A percentile compares a stretch with the other conserved stretches of the same genome.
Conservation (phyloP, 164 flowering plant genomes). For the Warburgia ugandensis region DNA sequence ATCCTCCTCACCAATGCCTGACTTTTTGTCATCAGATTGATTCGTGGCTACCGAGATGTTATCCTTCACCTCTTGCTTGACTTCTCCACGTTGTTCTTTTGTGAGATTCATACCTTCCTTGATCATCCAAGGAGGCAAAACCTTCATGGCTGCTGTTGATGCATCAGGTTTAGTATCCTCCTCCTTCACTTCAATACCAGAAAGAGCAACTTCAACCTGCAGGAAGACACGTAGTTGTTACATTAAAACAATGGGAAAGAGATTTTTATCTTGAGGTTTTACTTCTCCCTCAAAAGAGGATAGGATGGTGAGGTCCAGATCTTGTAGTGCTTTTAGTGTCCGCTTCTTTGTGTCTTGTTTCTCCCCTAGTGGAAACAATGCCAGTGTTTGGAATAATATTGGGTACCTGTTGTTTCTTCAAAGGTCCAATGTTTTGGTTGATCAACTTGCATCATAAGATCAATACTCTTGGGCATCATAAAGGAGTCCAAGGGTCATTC, state of each 20-base stretch:
- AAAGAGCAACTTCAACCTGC: slow-evolving; percentile 89
- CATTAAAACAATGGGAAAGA: neutral
- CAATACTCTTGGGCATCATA: no score
- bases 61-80: slow-evolving; percentile 49
- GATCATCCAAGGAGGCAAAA: slow-evolving; percentile 98
- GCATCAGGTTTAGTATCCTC: slow-evolving; percentile 59
- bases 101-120: slow-evolving; percentile 92
- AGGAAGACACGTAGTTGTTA: slow-evolving; percentile 7
- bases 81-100: slow-evolving; percentile 80
- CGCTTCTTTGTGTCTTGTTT: no score
- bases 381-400: no score
- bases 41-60: slow-evolving; percentile 27
- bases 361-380: no score
- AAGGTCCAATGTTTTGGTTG: no score
- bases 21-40: slow-evolving; percentile 60
- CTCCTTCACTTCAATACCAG: slow-evolving; percentile 66
- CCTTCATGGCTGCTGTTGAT: slow-evolving; percentile 43
- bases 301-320: no score
- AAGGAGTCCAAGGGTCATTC: no score
- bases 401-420: no score
- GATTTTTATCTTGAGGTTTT: no score
- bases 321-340: no score
- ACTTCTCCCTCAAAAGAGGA: no score
- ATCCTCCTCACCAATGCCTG: slow-evolving; percentile 21
- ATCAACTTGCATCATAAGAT: no score